Base-by-base conservation (phyloP, 805 yeast genomes). In the Ogataea minuta region DNA sequence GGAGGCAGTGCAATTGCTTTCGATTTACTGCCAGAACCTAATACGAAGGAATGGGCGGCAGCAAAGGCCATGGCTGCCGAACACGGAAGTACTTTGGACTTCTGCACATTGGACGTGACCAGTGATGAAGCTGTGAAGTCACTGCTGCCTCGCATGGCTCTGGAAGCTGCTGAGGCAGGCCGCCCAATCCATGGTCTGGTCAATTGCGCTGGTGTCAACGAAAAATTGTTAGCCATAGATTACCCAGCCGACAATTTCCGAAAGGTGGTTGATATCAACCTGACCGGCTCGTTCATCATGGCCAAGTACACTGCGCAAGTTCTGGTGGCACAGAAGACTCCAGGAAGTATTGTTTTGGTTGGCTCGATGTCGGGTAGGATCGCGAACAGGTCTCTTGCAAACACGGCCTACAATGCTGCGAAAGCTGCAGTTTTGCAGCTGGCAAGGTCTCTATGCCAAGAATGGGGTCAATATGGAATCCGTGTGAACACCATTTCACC, bases 331-430 rank as follows among this genome's bases (percentile, higher is more conserved):
- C 25, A 39, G 9, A 35, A 41, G 21, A 32, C 34, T n/a, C 40
- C 50, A 21, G 77, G 78, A 30, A 69, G 75, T n/a, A 60, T 73
- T 46, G 67, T 72, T 37, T 65, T 71, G 62, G 72, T 76, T 14
- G 77, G 76, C 3, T 71, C 77, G 16, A 71, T 72, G 76, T 68
- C 74, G 11, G 77, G 71, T 10, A 72, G 67, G 55, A 71, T 72
- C 48, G 75, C 70, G 42, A 73, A 73, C 47, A 71, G 71, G 35
- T 77, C 77, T 31, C 67, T 71, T 44, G 66, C 63, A 44, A 76
- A 71, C 51, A 70, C 73, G 30, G 67, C 68, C 23, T 70, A 71
- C 57, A 69, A 71, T 48, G 69, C 69, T 20, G 71, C 75, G 44
- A 70, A 70, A 56, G 73, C 75, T 25, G 76, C 66, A 31, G 71